A percentile compares a stretch with the other conserved stretches of the same genome.
These are phyloP conservation scores for Lentinula guzmanii DNA, from an alignment of 768 basidiomycete species.

Conservation along the genomic window DNA sequence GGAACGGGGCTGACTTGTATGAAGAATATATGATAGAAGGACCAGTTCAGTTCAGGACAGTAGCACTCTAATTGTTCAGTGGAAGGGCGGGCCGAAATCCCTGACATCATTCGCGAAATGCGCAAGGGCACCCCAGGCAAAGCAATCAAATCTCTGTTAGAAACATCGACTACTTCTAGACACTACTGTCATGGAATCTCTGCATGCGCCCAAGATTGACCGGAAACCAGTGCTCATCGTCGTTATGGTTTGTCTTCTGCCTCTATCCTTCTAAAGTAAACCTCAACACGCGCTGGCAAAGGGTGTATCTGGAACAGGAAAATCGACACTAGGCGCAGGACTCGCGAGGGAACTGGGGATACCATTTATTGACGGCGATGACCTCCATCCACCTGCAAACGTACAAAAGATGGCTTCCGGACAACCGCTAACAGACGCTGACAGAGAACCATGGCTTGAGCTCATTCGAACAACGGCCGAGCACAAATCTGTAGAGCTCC, in stretches of 20 bases:
- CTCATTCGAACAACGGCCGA: slow-evolving; percentile 64
- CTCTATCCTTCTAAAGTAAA: neutral
- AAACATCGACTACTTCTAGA: neutral
- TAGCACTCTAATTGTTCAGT: too few species aligned
- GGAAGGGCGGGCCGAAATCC: too few species aligned
- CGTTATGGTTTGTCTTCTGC: slow-evolving; percentile 35
- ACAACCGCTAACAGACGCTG: slow-evolving; percentile 69
- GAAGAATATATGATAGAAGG: too few species aligned
- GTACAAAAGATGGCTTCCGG: slow-evolving; percentile 85
- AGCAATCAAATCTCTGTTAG: too few species aligned
- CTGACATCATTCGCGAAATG: too few species aligned
- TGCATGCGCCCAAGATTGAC: neutral
- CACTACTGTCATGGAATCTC: neutral
- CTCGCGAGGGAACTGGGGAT: slow-evolving; percentile 56
- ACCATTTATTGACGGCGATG: slow-evolving; percentile 87
- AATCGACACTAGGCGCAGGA: slow-evolving; percentile 61
- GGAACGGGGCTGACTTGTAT: too few species aligned
- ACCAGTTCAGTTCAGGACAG: too few species aligned
- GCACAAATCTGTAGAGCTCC: slow-evolving; percentile 22
- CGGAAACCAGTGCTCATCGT: slow-evolving; percentile 29
- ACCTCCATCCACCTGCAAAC: slow-evolving; percentile 76
- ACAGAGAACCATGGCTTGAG: slow-evolving; percentile 83
- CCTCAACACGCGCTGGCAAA: slow-evolving; percentile 16
- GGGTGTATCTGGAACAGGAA: slow-evolving; percentile 75
- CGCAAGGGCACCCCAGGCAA: too few species aligned